Conservation (phyloP, 2,329 filamentous ascomycete species). For the Trichoderma gracile region DNA sequence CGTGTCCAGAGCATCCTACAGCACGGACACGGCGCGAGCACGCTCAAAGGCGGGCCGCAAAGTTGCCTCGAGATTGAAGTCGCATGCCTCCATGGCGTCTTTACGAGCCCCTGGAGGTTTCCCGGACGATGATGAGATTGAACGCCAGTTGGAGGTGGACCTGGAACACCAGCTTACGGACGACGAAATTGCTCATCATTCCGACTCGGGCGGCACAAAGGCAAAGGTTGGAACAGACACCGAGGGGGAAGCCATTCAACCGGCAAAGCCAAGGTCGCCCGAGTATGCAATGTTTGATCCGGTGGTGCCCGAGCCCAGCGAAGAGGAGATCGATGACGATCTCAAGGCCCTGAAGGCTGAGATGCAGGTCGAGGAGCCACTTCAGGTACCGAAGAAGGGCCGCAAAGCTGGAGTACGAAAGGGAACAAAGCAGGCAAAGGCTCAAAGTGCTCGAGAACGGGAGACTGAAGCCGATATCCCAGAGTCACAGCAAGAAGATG, state of each 20-base stretch:
- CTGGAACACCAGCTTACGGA: slow-evolving; percentile 59
- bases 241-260: slow-evolving; percentile 33
- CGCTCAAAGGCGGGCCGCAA: slow-evolving; percentile 41
- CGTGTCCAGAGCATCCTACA: slow-evolving; percentile 34
- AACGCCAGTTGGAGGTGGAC: slow-evolving; percentile 65
- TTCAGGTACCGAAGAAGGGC: slow-evolving; percentile 55
- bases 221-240: slow-evolving; percentile 36
- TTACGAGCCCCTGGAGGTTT: slow-evolving; percentile 44
- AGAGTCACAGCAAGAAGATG: slow-evolving; percentile 17
- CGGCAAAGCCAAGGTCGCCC: slow-evolving; percentile 34
- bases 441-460: slow-evolving; percentile 43
- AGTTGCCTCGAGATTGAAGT: slow-evolving; percentile 47
- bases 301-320: slow-evolving; percentile 45
- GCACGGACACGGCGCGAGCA: slow-evolving; percentile 47
- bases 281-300: slow-evolving; percentile 58
- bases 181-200: slow-evolving; percentile 49
- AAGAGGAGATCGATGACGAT: slow-evolving; percentile 54
- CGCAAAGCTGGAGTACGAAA: slow-evolving; percentile 55
- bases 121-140: slow-evolving; percentile 64
- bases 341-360: slow-evolving; percentile 52
- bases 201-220: slow-evolving; percentile 47
- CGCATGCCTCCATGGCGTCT: slow-evolving; percentile 54
- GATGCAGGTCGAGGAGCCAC: slow-evolving; percentile 46
- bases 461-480: slow-evolving; percentile 25
- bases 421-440: slow-evolving; percentile 53